Conservation (phyloP, 345 rosid genomes). For the Acer yangbiense region DNA sequence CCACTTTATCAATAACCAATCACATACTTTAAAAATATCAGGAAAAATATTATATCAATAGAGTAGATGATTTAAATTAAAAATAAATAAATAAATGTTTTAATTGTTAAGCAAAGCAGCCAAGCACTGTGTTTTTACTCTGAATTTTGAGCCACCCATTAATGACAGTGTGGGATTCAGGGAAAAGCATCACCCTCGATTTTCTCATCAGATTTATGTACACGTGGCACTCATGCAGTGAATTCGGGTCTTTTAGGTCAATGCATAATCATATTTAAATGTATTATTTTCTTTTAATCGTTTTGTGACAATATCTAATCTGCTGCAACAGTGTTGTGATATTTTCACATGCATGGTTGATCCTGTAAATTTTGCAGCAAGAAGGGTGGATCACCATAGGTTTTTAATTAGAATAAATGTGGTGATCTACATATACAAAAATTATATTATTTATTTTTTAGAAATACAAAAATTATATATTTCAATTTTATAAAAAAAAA, state of each 20-base stretch:
- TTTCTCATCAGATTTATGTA: not conserved
- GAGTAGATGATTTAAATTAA: too few species aligned
- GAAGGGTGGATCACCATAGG: slow-evolving; percentile 9
- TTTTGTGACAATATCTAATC: not conserved
- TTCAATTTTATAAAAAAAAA: not conserved
- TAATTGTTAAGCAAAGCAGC: not conserved
- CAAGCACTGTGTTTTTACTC: not conserved
- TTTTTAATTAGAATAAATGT: too few species aligned
- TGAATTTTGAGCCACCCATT: not conserved
- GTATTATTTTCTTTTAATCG: not conserved
- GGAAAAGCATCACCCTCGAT: not conserved
- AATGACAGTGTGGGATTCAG: slow-evolving; percentile 14
- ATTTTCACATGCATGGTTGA: slow-evolving; percentile 15
- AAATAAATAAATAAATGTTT: too few species aligned
- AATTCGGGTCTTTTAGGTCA: not conserved
- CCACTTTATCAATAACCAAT: too few species aligned
- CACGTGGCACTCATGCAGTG: slow-evolving; percentile 7
- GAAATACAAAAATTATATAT: not conserved
- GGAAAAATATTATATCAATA: too few species aligned
- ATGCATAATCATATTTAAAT: not conserved
- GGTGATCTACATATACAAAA: too few species aligned
- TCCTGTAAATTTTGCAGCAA: slow-evolving; percentile 7
- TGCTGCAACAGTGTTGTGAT: slow-evolving; percentile 4
- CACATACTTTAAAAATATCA: too few species aligned
- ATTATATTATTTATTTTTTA: not conserved